Evolutionary conservation across 2,329 filamentous ascomycete genomes (phyloP), one percentile per base, ranked within the genome.

Genomic region (Blastomyces percursus): DNA sequence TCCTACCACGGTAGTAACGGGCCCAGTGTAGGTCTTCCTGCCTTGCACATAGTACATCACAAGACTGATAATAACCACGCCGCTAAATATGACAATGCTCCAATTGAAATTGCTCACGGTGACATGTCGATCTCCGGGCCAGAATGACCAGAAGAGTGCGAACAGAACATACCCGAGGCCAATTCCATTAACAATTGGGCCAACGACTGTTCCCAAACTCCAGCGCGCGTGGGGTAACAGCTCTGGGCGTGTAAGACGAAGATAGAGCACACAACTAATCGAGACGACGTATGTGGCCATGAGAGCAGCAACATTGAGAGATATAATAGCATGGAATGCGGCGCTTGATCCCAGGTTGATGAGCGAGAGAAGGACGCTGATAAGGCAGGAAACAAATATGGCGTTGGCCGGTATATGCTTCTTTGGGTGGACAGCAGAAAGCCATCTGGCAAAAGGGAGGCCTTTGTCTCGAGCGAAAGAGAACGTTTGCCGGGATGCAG

Each of bases 191-290:
- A 67, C 46, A 6, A 62, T 64, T 7, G 61, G 61, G 38, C 64
- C 63, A 12, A 54, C 78, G 56, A 71, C 77, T 32, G 69, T 71
- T 7, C 80, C 79, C 4, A 82, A 73, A 11, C 72, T 75, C 73
- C 79, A 82, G 16, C 75, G 75, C 1, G 74, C 75, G 0, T 72
- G 73, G 1, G 80, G 76, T 1, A 82, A 73, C 1, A 71, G 63
- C 60, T 81, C 73, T 1, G 72, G 64, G 62, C 81, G 74, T 1
- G 71, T 67, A 9, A 72, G 73, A 62, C 78, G 69, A 2, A 79
- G 74, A 63, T 78, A 79, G n/a, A 77, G 65, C 11, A 78, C 68
- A 66, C 79, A 81, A 16, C 71, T 72, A 58, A 81, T 80, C 1
- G 77, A 78, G 8, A 82, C 66, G 51, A 76, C 73, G 64, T 77